Evolutionary conservation across 768 basidiomycete genomes (phyloP).

Genomic region (Inosperma sp.): DNA sequence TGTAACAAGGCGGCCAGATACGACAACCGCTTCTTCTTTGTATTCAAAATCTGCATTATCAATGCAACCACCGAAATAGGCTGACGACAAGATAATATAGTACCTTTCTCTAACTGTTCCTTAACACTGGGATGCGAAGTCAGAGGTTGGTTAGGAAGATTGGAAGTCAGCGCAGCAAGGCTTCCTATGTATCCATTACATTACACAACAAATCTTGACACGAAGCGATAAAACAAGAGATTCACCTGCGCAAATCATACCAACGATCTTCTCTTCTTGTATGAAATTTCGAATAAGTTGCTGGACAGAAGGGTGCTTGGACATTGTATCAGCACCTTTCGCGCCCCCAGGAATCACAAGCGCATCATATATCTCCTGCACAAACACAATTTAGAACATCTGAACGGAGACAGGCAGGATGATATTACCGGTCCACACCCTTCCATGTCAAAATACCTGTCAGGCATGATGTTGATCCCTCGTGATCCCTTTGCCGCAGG

Average conservation of each 20-base stretch:
- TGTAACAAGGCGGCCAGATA: conserved; percentile 71
- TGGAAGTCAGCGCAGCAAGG: conserved; percentile 58
- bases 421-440: conserved; percentile 37
- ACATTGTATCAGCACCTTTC: conserved; percentile 71
- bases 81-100: conserved; percentile 13
- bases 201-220: neutral
- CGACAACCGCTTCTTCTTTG: conserved; percentile 65
- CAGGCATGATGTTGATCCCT: conserved; percentile 69
- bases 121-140: conserved; percentile 80
- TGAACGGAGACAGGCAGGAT: neutral
- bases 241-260: conserved; percentile 83
- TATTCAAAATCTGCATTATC: conserved; percentile 60
- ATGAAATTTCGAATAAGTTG: conserved; percentile 56
- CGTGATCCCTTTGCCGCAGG: conserved; percentile 62
- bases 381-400: neutral
- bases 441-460: conserved; percentile 46
- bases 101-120: conserved; percentile 51
- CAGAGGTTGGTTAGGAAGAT: conserved; percentile 55
- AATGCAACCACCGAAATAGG: neutral
- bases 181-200: conserved; percentile 46
- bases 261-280: conserved; percentile 53
- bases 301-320: conserved; percentile 55
- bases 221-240: conserved; percentile 1
- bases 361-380: conserved; percentile 60
- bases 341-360: conserved; percentile 76